phyloP scores from a whole-genome alignment of 176 grass and related monocot genomes.

The Pontederia crassipes region DNA sequence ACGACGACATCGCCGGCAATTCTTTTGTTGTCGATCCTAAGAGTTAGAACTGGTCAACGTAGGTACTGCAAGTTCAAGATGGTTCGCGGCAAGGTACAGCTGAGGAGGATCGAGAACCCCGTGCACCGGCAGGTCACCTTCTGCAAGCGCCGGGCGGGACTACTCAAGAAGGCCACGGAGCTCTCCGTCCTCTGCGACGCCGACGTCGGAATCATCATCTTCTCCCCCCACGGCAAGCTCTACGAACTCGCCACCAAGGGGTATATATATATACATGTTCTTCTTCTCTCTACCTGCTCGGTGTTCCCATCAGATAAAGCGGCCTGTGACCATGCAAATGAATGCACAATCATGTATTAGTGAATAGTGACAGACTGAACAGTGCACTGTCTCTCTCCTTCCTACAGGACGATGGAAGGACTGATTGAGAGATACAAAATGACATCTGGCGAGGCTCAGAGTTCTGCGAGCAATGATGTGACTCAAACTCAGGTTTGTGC shows the following conservation, averaged over 20 bases:
- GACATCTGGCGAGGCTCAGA: constrained; percentile 14
- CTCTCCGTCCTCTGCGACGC: constrained; percentile 25
- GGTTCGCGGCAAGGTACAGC: constrained; percentile 26
- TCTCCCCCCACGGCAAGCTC: constrained; percentile 22
- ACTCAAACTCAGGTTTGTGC: constrained; percentile 16
- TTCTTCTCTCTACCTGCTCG: not conserved
- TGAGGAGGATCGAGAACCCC: constrained; percentile 24
- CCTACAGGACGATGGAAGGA: constrained; percentile 20
- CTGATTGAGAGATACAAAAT: constrained; percentile 29
- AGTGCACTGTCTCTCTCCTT: no score
- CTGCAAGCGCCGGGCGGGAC: constrained; percentile 20
- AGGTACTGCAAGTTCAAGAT: not conserved
- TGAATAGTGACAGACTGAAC: no score
- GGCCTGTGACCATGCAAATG: not conserved
- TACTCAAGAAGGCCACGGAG: constrained; percentile 28
- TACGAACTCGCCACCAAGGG: constrained; percentile 34
- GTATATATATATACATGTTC: not conserved
- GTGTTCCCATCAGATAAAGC: not conserved
- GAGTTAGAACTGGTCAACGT: no score
- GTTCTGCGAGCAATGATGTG: not conserved
- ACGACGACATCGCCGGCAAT: no score
- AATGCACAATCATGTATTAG: no score
- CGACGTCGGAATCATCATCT: constrained; percentile 24
- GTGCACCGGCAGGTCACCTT: constrained; percentile 28
- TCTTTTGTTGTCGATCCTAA: no score